These are phyloP conservation scores for Neopestalotiopsis sp. DNA, from an alignment of 2,329 filamentous ascomycete genomes.

Conservation along the genomic window DNA sequence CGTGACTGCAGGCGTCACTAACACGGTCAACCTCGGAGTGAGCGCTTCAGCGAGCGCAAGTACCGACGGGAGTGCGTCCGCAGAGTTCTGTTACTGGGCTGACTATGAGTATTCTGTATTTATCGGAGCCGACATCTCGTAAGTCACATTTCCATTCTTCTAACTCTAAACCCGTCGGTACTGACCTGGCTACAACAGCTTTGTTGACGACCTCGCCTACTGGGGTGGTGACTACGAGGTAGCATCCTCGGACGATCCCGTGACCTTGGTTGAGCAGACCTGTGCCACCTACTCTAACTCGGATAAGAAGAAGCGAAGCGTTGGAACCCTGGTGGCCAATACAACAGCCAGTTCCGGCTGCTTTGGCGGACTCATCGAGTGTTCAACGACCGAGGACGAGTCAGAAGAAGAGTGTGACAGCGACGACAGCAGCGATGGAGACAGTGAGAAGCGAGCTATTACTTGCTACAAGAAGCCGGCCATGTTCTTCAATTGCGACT, in stretches of 20 bases:
- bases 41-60: not conserved
- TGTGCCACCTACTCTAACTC: constrained; percentile 6
- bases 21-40: not conserved
- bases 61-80: not conserved
- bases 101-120: constrained; percentile 1
- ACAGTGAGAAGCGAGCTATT: not conserved
- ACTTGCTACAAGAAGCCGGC: not conserved
- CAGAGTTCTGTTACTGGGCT: constrained; percentile 7
- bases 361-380: constrained; percentile 1
- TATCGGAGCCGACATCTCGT: not conserved
- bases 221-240: constrained; percentile 8
- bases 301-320: not conserved
- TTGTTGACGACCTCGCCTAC: constrained; percentile 3
- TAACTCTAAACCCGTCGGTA: no score
- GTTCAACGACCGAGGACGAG: constrained; percentile 27
- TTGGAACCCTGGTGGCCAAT: not conserved
- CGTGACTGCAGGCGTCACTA: not conserved
- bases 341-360: not conserved
- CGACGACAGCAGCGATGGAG: constrained; percentile 26
- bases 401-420: constrained; percentile 39
- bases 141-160: not conserved
- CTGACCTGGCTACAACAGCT: not conserved
- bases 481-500: constrained; percentile 5
- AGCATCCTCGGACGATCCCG: not conserved
- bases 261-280: constrained; percentile 5